A percentile compares a stretch with the other conserved stretches of the same genome.
Evolutionary conservation across 305 asterid species (phyloP).

Genomic region (Fraxinus paxiana): DNA sequence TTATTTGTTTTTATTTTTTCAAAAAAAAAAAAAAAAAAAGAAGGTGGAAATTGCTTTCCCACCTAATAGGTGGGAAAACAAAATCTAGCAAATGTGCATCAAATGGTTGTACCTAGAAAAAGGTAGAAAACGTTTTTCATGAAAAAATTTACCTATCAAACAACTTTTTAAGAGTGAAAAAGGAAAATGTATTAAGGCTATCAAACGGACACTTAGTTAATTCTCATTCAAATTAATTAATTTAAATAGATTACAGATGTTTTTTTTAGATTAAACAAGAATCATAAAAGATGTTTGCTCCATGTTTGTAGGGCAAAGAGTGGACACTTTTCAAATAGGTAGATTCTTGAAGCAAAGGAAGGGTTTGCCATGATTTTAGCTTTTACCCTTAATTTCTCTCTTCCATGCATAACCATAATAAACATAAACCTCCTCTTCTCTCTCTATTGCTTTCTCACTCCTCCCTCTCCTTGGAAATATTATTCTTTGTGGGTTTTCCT

Average conservation of each 20-base stretch:
- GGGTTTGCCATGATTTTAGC: not conserved
- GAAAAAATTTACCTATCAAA: too few relatives aligned
- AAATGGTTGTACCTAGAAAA: too few relatives aligned
- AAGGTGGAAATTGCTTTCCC: too few relatives aligned
- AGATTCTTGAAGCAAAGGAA: not conserved
- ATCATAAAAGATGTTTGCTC: not conserved
- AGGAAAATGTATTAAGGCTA: too few relatives aligned
- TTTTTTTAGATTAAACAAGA: not conserved
- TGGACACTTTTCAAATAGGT: not conserved
- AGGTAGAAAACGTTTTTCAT: too few relatives aligned
- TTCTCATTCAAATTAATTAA: not conserved
- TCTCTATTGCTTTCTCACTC: constrained; percentile 24
- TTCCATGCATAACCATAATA: not conserved
- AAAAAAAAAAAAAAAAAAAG: too few relatives aligned
- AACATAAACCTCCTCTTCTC: not conserved
- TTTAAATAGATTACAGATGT: not conserved
- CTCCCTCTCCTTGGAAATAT: not conserved
- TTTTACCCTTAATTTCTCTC: not conserved
- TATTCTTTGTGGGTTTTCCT: not conserved
- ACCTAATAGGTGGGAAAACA: too few relatives aligned
- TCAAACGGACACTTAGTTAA: not conserved
- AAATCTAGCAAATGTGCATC: too few relatives aligned
- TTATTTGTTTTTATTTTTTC: too few relatives aligned
- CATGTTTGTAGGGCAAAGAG: not conserved
- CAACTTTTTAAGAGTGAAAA: too few relatives aligned